Percentiles rank a stretch among this genome's conserved stretches.
phyloP scores from a whole-genome alignment of 805 yeast genomes.

The Nematodospora valgi region DNA sequence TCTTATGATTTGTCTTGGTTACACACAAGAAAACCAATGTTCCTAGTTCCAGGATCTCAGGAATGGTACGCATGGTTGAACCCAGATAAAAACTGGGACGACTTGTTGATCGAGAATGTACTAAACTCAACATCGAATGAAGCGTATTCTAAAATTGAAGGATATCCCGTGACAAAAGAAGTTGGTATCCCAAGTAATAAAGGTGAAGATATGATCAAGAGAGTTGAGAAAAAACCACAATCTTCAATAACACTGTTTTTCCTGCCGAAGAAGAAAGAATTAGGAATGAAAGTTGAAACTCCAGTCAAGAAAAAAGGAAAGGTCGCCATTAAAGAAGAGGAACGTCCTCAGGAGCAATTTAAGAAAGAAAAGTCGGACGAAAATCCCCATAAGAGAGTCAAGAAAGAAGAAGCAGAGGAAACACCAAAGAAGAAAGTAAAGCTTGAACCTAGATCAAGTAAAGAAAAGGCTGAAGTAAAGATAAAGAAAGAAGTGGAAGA shows the following conservation, averaged over 20 bases:
- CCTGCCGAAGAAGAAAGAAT: slow-evolving; percentile 11
- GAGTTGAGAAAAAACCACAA: slow-evolving; percentile 15
- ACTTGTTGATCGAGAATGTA: slow-evolving; percentile 32
- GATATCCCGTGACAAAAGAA: slow-evolving; percentile 53
- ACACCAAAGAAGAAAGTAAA: slow-evolving; percentile 1
- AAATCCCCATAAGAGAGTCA: slow-evolving; percentile 1
- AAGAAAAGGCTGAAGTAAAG: slow-evolving; percentile 1
- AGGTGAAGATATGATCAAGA: slow-evolving; percentile 34
- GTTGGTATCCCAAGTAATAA: slow-evolving; percentile 63
- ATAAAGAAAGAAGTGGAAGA: not conserved
- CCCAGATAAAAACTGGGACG: slow-evolving; percentile 36
- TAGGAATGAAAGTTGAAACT: slow-evolving; percentile 5
- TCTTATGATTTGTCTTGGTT: slow-evolving; percentile 60
- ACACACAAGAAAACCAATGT: slow-evolving; percentile 76
- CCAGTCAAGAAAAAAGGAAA: slow-evolving; percentile 2
- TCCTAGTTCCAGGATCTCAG: slow-evolving; percentile 55
- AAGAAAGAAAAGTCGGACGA: slow-evolving; percentile 3
- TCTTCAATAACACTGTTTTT: slow-evolving; percentile 28
- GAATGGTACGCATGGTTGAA: slow-evolving; percentile 66
- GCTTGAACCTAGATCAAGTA: slow-evolving; percentile 1
- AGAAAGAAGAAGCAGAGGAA: slow-evolving; percentile 5
- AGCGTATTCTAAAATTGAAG: slow-evolving; percentile 39
- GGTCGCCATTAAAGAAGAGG: slow-evolving; percentile 7
- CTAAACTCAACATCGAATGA: slow-evolving; percentile 32
- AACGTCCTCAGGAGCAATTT: not conserved